phyloP scores from a whole-genome alignment of 108 stramenopile genomes.

The Mayamaea pseudoterrestris region DNA sequence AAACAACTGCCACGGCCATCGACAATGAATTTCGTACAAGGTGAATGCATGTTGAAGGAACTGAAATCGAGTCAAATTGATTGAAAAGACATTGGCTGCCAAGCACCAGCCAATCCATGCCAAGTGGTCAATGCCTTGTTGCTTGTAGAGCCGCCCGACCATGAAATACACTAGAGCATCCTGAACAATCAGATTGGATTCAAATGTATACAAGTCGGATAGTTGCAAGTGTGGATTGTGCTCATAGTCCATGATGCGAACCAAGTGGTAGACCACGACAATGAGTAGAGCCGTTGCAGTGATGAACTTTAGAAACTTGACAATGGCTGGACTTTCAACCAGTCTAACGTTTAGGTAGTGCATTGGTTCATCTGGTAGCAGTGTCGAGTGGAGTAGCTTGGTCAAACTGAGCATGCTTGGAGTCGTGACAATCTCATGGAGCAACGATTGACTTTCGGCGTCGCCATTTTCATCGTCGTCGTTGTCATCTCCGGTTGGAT shows the following conservation, averaged over 20 bases:
- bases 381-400: no score
- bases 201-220: constrained; percentile 31
- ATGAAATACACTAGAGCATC: constrained; percentile 56
- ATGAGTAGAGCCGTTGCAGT: constrained; percentile 22
- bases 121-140: constrained; percentile 28
- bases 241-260: constrained; percentile 30
- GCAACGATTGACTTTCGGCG: no score
- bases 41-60: constrained; percentile 48
- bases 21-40: constrained; percentile 51
- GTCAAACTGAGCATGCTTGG: no score
- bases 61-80: constrained; percentile 16
- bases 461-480: no score
- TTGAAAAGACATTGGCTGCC: constrained; percentile 33
- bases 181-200: constrained; percentile 33
- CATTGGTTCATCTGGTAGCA: no score
- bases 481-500: no score
- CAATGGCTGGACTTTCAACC: constrained; percentile 15
- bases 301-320: constrained; percentile 48
- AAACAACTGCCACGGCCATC: constrained; percentile 46
- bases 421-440: no score
- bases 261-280: constrained; percentile 28
- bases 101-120: constrained; percentile 26
- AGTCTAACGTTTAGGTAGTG: no score
- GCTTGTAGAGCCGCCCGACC: constrained; percentile 42
- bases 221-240: constrained; percentile 28